Evolutionary conservation across 1,284 basidiomycete species (phyloP).

Genomic region (Hypsizygus ulmarius): DNA sequence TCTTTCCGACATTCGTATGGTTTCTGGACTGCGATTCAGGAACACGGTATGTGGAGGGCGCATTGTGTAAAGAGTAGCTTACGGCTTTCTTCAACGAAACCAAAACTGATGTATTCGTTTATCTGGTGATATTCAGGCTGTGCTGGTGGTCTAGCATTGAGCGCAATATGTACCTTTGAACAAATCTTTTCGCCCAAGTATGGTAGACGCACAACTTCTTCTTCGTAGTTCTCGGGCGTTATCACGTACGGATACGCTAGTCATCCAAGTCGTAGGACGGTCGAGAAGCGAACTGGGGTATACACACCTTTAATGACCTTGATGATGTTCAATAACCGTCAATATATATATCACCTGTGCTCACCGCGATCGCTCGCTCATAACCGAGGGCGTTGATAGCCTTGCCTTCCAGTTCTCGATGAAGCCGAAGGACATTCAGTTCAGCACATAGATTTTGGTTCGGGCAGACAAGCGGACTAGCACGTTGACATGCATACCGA

Average conservation of each 20-base stretch:
- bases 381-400: slow-evolving; percentile 66
- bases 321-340: not conserved
- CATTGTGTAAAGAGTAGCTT: slow-evolving; percentile 22
- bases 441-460: slow-evolving; percentile 60
- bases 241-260: slow-evolving; percentile 65
- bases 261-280: slow-evolving; percentile 1
- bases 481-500: slow-evolving; percentile 56
- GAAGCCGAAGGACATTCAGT: slow-evolving; percentile 56
- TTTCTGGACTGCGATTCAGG: slow-evolving; percentile 36
- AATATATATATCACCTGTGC: slow-evolving; percentile 22
- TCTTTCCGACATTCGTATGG: slow-evolving; percentile 44
- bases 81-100: slow-evolving; percentile 61
- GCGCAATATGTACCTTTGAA: slow-evolving; percentile 45
- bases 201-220: slow-evolving; percentile 54
- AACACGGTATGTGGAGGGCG: not conserved
- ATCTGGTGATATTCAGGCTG: slow-evolving; percentile 39
- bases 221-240: slow-evolving; percentile 34
- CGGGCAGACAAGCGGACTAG: slow-evolving; percentile 60
- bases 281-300: not conserved
- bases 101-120: slow-evolving; percentile 56
- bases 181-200: slow-evolving; percentile 60
- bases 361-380: slow-evolving; percentile 61
- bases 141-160: not conserved
- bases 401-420: slow-evolving; percentile 62
- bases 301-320: slow-evolving; percentile 60